Conservation (phyloP, 2,329 filamentous ascomycete genomes). For the Gremmenia infestans region DNA sequence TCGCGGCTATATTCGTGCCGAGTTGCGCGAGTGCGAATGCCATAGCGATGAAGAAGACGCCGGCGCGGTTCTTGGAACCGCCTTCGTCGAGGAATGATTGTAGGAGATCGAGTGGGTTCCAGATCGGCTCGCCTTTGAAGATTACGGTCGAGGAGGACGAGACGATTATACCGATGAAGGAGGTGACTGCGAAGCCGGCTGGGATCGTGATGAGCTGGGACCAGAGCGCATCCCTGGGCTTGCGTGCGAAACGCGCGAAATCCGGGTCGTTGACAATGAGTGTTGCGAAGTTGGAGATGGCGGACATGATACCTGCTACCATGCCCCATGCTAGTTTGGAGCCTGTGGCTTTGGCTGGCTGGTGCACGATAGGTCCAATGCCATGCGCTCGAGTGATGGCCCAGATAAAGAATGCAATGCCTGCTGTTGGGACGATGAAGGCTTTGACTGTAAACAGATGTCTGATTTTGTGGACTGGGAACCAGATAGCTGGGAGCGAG, state of each 20-base stretch:
- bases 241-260: conserved; percentile 76
- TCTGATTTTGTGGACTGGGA: conserved; percentile 81
- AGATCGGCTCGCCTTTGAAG: conserved; percentile 58
- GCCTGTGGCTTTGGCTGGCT: conserved; percentile 58
- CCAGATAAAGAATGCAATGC: conserved; percentile 84
- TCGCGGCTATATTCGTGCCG: conserved; percentile 83
- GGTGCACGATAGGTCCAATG: conserved; percentile 74
- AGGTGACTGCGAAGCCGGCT: conserved; percentile 68
- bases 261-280: conserved; percentile 78
- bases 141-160: conserved; percentile 68
- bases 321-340: conserved; percentile 74
- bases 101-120: conserved; percentile 67
- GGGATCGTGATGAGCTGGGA: conserved; percentile 75
- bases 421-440: conserved; percentile 76
- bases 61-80: conserved; percentile 63
- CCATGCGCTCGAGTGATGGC: conserved; percentile 75
- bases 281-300: conserved; percentile 86
- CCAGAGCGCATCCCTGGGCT: conserved; percentile 72
- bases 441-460: conserved; percentile 91
- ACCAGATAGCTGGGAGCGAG: conserved; percentile 81
- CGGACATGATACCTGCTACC: conserved; percentile 79
- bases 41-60: conserved; percentile 66
- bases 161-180: conserved; percentile 77
- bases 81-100: conserved; percentile 65
- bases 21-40: conserved; percentile 76